Evolutionary conservation across 2,329 filamentous ascomycete genomes (phyloP).

Genomic region (Geosmithia morbida): DNA sequence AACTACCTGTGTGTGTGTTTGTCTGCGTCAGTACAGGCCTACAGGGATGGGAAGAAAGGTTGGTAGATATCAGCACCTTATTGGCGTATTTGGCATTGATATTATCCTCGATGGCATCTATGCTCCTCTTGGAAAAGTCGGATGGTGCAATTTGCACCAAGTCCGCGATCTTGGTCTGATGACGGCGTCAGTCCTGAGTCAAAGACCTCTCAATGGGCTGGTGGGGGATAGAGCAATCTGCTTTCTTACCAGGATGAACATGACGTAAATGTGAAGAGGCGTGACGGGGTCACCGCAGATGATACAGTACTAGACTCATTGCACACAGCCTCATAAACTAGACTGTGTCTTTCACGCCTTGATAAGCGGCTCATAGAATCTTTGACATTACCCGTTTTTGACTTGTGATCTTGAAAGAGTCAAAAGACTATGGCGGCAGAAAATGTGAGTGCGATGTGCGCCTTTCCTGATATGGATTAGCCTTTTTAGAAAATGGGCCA

Average conservation of each 20-base stretch:
- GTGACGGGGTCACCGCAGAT: neutral
- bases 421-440: neutral
- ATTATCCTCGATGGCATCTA: slow-evolving; percentile 82
- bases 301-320: neutral
- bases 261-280: slow-evolving; percentile 8
- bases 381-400: neutral
- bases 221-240: neutral
- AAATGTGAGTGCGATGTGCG: neutral
- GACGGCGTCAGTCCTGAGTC: neutral
- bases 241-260: slow-evolving; percentile 34
- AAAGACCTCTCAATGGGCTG: neutral
- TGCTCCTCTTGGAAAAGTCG: slow-evolving; percentile 73
- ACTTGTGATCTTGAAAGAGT: neutral
- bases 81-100: slow-evolving; percentile 97
- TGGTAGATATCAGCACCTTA: slow-evolving; percentile 37
- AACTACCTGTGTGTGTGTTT: slow-evolving; percentile 43
- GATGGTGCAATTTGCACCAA: slow-evolving; percentile 83
- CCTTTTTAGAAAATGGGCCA: neutral
- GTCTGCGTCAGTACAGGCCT: slow-evolving; percentile 1
- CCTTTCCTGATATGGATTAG: neutral
- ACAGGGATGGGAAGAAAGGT: neutral
- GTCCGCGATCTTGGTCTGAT: slow-evolving; percentile 82
- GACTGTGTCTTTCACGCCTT: neutral
- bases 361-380: neutral
- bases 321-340: neutral